Evolutionary conservation across 1,139 yeast species (phyloP).

Genomic region (Hanseniaspora gamundiae): DNA sequence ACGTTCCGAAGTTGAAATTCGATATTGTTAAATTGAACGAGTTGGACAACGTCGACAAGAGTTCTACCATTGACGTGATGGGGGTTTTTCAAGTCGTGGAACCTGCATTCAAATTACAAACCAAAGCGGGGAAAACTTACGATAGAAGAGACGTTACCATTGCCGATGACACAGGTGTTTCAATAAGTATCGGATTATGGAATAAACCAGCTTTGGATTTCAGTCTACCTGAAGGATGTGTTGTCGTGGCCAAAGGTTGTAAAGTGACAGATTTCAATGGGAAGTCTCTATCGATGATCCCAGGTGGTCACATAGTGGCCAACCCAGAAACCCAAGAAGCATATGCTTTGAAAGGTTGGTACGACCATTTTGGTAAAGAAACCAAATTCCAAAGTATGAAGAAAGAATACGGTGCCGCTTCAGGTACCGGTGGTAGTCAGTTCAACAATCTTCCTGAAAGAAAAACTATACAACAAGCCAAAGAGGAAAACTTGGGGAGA

Average conservation of each 20-base stretch:
- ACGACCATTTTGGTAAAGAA: slow-evolving; percentile 60
- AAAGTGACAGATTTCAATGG: slow-evolving; percentile 87
- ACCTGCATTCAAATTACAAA: slow-evolving; percentile 68
- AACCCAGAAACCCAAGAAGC: slow-evolving; percentile 90
- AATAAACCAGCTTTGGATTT: slow-evolving; percentile 76
- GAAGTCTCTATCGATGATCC: slow-evolving; percentile 69
- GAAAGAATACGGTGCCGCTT: slow-evolving; percentile 25
- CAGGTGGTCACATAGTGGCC: slow-evolving; percentile 58
- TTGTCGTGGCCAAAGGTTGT: slow-evolving; percentile 86
- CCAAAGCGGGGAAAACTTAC: slow-evolving; percentile 86
- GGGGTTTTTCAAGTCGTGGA: slow-evolving; percentile 74
- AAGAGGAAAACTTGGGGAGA: slow-evolving; percentile 58
- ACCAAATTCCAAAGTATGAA: slow-evolving; percentile 54
- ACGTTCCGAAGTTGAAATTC: slow-evolving; percentile 71
- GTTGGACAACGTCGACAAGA: slow-evolving; percentile 42
- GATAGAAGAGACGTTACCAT: slow-evolving; percentile 80
- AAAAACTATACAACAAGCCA: slow-evolving; percentile 55
- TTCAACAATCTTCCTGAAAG: slow-evolving; percentile 34
- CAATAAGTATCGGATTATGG: slow-evolving; percentile 81
- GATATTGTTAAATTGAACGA: slow-evolving; percentile 56
- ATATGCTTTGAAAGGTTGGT: slow-evolving; percentile 88
- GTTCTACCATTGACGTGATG: slow-evolving; percentile 68
- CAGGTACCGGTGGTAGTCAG: slow-evolving; percentile 15
- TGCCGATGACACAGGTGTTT: slow-evolving; percentile 75
- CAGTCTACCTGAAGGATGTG: slow-evolving; percentile 61